These are phyloP conservation scores for Moesziomyces sp. DNA, from an alignment of 1,284 basidiomycete genomes.

Conservation along the genomic window DNA sequence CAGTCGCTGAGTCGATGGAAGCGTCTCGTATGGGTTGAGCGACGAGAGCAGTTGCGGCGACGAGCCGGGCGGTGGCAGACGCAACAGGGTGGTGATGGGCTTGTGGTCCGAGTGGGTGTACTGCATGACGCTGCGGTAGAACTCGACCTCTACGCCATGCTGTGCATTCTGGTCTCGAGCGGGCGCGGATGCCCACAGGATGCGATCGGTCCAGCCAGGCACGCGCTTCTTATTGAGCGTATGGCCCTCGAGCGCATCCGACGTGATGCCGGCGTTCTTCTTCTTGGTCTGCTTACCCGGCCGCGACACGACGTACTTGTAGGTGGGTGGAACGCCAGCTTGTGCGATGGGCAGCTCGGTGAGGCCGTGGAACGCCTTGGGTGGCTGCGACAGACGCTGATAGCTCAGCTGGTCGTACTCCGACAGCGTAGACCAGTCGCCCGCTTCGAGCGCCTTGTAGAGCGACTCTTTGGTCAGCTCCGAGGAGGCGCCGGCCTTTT, in stretches of 20 bases:
- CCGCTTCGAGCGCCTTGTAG: conserved; percentile 33
- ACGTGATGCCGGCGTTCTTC: conserved; percentile 40
- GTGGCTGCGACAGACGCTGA: conserved; percentile 33
- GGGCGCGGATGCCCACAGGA: conserved; percentile 76
- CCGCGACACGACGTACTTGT: conserved; percentile 61
- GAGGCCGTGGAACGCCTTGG: conserved; percentile 60
- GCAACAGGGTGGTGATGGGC: conserved; percentile 65
- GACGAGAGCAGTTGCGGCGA: conserved; percentile 69
- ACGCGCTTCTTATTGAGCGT: conserved; percentile 75
- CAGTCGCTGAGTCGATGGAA: conserved; percentile 42
- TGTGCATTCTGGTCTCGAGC: conserved; percentile 22
- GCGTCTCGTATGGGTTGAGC: conserved; percentile 65
- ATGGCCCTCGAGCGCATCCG: conserved; percentile 27
- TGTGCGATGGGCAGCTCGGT: conserved; percentile 50
- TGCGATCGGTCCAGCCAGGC: conserved; percentile 94
- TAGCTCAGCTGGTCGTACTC: conserved; percentile 61
- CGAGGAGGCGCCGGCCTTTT: conserved; percentile 5
- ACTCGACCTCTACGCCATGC: conserved; percentile 57
- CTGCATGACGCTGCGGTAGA: conserved; percentile 65
- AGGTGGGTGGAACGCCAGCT: conserved; percentile 59
- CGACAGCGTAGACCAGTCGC: conserved; percentile 54
- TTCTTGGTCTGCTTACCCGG: conserved; percentile 30
- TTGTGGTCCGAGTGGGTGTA: conserved; percentile 67
- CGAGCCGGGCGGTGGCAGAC: conserved; percentile 70
- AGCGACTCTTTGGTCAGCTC: conserved; percentile 42